phyloP scores from a whole-genome alignment of 352 stramenopile genomes.

The Phytophthora chlamydospora region DNA sequence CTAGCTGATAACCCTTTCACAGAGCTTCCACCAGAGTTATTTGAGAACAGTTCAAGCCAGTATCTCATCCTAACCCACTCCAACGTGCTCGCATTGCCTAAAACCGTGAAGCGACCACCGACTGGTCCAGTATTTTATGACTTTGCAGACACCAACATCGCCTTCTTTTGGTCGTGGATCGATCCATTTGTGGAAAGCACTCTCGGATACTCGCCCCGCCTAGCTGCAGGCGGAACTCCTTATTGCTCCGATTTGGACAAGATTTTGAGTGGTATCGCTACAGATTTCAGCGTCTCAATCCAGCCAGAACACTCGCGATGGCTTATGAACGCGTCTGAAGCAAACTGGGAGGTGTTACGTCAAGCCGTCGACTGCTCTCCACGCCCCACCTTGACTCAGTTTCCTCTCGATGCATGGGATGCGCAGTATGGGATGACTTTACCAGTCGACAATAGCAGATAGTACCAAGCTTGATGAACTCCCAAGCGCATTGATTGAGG shows the following conservation, averaged over 20 bases:
- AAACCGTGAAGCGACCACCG: conserved; percentile 1
- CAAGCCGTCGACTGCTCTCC: conserved; percentile 5
- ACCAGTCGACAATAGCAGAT: neutral
- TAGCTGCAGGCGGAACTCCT: neutral
- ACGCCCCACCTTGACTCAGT: neutral
- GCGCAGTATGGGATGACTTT: neutral
- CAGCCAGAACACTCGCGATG: neutral
- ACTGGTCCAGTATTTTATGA: conserved; percentile 1
- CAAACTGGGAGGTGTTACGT: conserved; percentile 9
- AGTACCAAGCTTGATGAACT: neutral
- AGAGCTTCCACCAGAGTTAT: conserved; percentile 2
- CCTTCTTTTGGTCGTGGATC: conserved; percentile 25
- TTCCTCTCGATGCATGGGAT: conserved; percentile 9
- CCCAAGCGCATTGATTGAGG: too few relatives aligned
- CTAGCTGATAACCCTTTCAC: conserved; percentile 5
- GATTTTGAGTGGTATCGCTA: conserved; percentile 4
- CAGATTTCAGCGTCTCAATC: conserved; percentile 2
- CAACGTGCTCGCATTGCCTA: neutral
- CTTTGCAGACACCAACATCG: conserved; percentile 13
- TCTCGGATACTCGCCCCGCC: neutral
- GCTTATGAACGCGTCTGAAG: conserved; percentile 17
- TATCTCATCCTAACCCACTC: conserved; percentile 5
- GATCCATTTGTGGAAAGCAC: conserved; percentile 9
- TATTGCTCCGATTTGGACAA: conserved; percentile 15
- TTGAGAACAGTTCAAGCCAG: conserved; percentile 1